Evolutionary conservation across 2,329 filamentous ascomycete genomes (phyloP).

Genomic region (Coleophoma crateriformis): DNA sequence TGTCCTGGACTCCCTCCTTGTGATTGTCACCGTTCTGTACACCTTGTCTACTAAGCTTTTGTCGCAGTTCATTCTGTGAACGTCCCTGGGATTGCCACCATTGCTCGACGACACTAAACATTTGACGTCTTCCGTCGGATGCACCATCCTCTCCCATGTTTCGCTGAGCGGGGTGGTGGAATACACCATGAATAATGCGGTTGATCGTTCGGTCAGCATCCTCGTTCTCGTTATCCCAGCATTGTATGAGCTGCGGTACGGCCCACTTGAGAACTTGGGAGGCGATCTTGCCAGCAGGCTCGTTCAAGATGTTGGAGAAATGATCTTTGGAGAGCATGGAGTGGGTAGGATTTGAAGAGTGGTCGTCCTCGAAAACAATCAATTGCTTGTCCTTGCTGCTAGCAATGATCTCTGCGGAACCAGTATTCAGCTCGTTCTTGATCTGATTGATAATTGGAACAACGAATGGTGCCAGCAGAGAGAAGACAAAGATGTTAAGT

Average conservation of each 20-base stretch:
- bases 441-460: conserved; percentile 82
- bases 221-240: conserved; percentile 72
- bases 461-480: conserved; percentile 82
- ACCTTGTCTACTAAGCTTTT: conserved; percentile 72
- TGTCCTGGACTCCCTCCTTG: conserved; percentile 77
- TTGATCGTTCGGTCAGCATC: conserved; percentile 67
- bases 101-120: conserved; percentile 74
- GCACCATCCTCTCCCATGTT: conserved; percentile 64
- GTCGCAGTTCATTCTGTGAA: conserved; percentile 62
- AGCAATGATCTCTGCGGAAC: conserved; percentile 81
- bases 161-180: conserved; percentile 83
- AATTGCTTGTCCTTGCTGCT: conserved; percentile 80
- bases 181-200: conserved; percentile 74
- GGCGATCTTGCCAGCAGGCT: conserved; percentile 78
- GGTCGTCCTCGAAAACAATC: conserved; percentile 78
- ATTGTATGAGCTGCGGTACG: conserved; percentile 82
- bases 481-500: conserved; percentile 84
- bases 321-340: conserved; percentile 96
- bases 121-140: conserved; percentile 64
- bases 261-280: conserved; percentile 77
- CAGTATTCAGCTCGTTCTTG: conserved; percentile 79
- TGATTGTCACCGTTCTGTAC: conserved; percentile 77
- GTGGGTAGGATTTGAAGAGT: conserved; percentile 78
- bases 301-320: conserved; percentile 73
- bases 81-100: conserved; percentile 75